These are phyloP conservation scores for Daedaleopsis sinensis DNA, from an alignment of 768 basidiomycete genomes.

Conservation along the genomic window DNA sequence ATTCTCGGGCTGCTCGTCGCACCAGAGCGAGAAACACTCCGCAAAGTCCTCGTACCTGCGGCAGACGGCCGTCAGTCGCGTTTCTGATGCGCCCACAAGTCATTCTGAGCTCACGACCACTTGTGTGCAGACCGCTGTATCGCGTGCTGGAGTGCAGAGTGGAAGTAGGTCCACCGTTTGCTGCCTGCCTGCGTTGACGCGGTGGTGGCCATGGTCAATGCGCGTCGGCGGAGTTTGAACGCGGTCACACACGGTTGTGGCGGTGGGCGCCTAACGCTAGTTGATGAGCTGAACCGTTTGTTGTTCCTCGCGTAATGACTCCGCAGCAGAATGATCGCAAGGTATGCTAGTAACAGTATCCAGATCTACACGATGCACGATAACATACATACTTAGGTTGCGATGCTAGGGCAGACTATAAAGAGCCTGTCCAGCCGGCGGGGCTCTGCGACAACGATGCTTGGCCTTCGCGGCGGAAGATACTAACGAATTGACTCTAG, in stretches of 20 bases:
- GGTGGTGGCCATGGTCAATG: conserved; percentile 30
- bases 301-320: no score
- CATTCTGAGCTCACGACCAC: conserved; percentile 47
- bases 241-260: not conserved
- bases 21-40: conserved; percentile 43
- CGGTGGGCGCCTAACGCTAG: not conserved
- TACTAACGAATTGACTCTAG: no score
- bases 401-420: no score
- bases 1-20: conserved; percentile 39
- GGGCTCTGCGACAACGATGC: no score
- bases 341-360: no score
- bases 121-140: conserved; percentile 55
- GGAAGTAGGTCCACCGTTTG: conserved; percentile 54
- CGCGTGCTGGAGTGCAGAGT: conserved; percentile 54
- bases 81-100: not conserved
- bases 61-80: not conserved
- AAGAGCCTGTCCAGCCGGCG: no score
- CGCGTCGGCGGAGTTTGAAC: conserved; percentile 23
- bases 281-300: no score
- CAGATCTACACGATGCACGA: no score
- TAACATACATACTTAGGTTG: no score
- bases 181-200: conserved; percentile 32
- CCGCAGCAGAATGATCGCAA: no score
- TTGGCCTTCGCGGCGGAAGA: no score
- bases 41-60: conserved; percentile 50